Percentiles rank a stretch among this genome's conserved stretches.
phyloP scores from a whole-genome alignment of 1,139 yeast species.

The Pichia sp. region DNA sequence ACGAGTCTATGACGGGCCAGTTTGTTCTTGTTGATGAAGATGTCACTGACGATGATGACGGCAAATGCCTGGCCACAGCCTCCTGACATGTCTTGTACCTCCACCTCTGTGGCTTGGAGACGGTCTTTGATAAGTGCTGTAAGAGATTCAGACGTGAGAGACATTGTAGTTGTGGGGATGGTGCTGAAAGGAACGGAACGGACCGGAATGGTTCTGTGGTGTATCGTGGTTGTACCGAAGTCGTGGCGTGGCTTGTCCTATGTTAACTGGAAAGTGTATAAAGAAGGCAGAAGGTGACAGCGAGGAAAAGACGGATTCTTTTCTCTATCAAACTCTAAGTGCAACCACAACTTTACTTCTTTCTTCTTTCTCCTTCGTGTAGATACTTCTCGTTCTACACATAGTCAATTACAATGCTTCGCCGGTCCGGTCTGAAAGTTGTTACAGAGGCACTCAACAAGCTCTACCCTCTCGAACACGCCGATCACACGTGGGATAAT shows the following conservation, averaged over 20 bases:
- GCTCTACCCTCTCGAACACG: conserved; percentile 34
- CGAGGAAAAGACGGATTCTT: too few species aligned
- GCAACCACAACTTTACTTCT: too few species aligned
- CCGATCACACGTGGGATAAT: conserved; percentile 90
- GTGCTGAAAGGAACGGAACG: too few species aligned
- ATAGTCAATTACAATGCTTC: too few species aligned
- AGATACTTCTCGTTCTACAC: too few species aligned
- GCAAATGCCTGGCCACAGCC: conserved; percentile 90
- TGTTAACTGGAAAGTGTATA: too few species aligned
- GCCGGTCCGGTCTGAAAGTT: conserved; percentile 1
- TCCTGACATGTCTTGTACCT: conserved; percentile 67
- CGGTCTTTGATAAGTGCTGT: conserved; percentile 42
- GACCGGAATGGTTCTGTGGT: too few species aligned
- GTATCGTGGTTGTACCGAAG: too few species aligned
- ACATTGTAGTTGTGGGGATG: neutral
- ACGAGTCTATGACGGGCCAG: conserved; percentile 82
- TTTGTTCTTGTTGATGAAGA: conserved; percentile 76
- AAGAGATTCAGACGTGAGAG: conserved; percentile 37
- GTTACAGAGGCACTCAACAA: conserved; percentile 29
- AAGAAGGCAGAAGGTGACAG: too few species aligned
- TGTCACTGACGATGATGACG: conserved; percentile 73
- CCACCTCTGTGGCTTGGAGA: conserved; percentile 46
- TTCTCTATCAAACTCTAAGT: too few species aligned
- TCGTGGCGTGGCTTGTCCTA: too few species aligned
- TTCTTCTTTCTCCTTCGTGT: too few species aligned